Conservation (phyloP, 2,329 filamentous ascomycete species). For the Aspergillus novofumigatus region DNA sequence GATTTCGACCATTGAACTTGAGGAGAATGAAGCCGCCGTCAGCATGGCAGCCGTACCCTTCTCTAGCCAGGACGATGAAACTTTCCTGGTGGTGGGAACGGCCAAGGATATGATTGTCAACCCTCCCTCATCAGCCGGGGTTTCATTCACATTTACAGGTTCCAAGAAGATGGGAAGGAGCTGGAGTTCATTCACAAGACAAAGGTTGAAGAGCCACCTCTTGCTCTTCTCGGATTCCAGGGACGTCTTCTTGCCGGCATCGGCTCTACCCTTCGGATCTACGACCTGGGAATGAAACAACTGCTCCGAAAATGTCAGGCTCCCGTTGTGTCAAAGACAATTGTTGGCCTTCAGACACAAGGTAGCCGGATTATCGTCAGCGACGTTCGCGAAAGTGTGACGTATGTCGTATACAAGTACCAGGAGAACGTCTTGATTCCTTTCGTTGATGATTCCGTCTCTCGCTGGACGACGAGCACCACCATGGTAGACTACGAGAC, state of each 20-base stretch:
- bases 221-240: conserved; percentile 89
- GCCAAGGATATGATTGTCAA: conserved; percentile 82
- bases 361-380: conserved; percentile 87
- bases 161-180: conserved; percentile 79
- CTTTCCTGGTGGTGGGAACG: conserved; percentile 89
- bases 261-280: conserved; percentile 76
- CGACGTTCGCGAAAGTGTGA: conserved; percentile 88
- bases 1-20: conserved; percentile 73
- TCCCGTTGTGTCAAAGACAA: conserved; percentile 72
- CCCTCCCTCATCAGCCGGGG: conserved; percentile 73
- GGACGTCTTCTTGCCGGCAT: conserved; percentile 83
- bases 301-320: conserved; percentile 88
- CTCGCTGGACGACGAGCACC: conserved; percentile 85
- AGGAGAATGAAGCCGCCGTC: conserved; percentile 86
- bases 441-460: conserved; percentile 84
- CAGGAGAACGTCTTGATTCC: conserved; percentile 88
- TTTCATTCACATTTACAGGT: conserved; percentile 87
- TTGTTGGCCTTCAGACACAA: conserved; percentile 83
- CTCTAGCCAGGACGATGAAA: conserved; percentile 80
- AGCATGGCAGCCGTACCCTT: conserved; percentile 83
- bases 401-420: conserved; percentile 89
- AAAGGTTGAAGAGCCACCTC: conserved; percentile 80
- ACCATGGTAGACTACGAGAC: conserved; percentile 98
- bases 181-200: conserved; percentile 97
- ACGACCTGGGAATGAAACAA: conserved; percentile 89